A percentile compares a stretch with the other conserved stretches of the same genome.
These are phyloP conservation scores for Inonotus obliquus DNA, from an alignment of 1,284 basidiomycete genomes.

Conservation along the genomic window DNA sequence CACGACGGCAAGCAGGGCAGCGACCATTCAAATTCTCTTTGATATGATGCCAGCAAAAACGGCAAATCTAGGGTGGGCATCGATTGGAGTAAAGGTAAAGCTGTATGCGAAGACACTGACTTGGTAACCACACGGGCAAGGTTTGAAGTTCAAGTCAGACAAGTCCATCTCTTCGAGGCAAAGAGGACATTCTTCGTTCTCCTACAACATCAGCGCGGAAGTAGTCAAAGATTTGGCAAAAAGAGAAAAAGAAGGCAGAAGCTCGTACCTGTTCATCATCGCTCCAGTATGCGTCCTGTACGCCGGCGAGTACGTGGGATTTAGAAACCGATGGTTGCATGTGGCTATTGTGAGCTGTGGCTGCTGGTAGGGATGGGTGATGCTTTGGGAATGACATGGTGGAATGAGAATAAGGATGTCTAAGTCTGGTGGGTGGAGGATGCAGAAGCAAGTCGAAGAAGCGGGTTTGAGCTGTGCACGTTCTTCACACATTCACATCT, in stretches of 20 bases:
- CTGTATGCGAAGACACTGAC: constrained; percentile 39
- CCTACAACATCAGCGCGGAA: constrained; percentile 45
- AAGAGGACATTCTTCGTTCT: constrained; percentile 96
- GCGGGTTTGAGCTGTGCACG: constrained; percentile 20
- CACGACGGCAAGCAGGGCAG: constrained; percentile 94
- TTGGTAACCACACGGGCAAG: constrained; percentile 98
- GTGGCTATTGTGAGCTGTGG: constrained; percentile 57
- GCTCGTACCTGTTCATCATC: constrained; percentile 79
- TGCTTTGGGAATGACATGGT: constrained; percentile 33
- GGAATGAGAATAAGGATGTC: constrained; percentile 6
- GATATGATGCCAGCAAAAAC: constrained; percentile 99
- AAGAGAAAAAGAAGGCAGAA: not conserved
- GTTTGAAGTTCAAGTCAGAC: constrained; percentile 98
- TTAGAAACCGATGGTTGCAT: constrained; percentile 72
- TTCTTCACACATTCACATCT: constrained; percentile 13
- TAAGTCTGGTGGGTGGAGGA: not conserved
- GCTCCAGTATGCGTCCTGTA: constrained; percentile 98
- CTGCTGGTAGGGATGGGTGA: constrained; percentile 64
- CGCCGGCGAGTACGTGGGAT: constrained; percentile 78
- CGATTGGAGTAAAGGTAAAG: not conserved
- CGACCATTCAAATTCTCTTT: constrained; percentile 93
- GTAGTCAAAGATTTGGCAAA: not conserved
- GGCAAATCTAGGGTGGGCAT: constrained; percentile 74
- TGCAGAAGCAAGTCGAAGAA: constrained; percentile 13
- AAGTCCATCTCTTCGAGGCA: constrained; percentile 99